These are phyloP conservation scores for Chrysoporthe puriensis DNA, from an alignment of 2,329 filamentous ascomycete genomes.

Conservation along the genomic window DNA sequence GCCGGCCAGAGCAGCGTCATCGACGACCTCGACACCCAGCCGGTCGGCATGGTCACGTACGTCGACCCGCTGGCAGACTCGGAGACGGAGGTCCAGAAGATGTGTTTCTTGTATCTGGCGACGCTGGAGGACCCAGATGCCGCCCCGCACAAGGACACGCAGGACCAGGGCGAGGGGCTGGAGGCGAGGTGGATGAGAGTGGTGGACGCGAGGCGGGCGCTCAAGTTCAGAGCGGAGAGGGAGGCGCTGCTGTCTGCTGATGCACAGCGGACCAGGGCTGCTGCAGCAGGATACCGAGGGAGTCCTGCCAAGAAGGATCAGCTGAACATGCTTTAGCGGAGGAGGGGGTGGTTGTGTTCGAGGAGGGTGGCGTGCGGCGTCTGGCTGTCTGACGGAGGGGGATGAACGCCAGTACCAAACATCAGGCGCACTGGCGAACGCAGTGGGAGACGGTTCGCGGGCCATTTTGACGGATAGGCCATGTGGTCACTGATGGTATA, in stretches of 20 bases:
- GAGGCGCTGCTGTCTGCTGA: slow-evolving; percentile 18
- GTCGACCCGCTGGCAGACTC: slow-evolving; percentile 38
- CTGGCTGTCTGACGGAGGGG: background rate
- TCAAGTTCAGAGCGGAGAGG: slow-evolving; percentile 37
- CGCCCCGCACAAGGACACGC: slow-evolving; percentile 34
- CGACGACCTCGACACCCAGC: slow-evolving; percentile 39
- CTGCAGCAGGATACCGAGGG: background rate
- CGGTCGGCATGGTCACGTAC: slow-evolving; percentile 42
- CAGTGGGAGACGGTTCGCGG: background rate
- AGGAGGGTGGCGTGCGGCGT: background rate
- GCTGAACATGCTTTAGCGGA: background rate
- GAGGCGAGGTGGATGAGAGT: slow-evolving; percentile 33
- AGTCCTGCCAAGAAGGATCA: background rate
- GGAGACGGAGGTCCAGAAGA: slow-evolving; percentile 40
- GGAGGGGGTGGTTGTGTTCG: background rate
- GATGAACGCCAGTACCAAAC: background rate
- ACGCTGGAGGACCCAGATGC: slow-evolving; percentile 35
- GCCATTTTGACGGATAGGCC: background rate
- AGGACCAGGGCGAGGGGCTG: slow-evolving; percentile 39
- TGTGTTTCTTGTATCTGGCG: slow-evolving; percentile 47
- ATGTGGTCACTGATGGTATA: too few species aligned
- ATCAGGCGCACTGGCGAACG: background rate
- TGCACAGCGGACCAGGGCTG: background rate
- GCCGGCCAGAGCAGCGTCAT: slow-evolving; percentile 14
- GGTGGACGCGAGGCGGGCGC: slow-evolving; percentile 29